A percentile compares a stretch with the other conserved stretches of the same genome.
phyloP scores from a whole-genome alignment of 2,329 filamentous ascomycete species.

The Fusarium globosum region DNA sequence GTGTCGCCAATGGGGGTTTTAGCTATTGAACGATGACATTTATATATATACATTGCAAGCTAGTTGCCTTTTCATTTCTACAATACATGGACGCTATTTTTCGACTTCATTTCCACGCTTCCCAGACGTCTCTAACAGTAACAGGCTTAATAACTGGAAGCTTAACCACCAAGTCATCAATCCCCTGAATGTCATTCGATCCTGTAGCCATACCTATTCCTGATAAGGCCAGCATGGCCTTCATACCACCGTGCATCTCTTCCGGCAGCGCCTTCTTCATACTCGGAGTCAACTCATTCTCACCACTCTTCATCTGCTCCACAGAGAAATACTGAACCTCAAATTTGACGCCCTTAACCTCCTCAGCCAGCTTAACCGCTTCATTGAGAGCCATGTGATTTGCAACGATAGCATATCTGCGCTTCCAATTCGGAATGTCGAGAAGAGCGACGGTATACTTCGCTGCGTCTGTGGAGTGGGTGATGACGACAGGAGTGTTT shows the following conservation, averaged over 20 bases:
- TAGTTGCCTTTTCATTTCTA: neutral
- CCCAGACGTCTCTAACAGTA: neutral
- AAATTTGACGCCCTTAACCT: neutral
- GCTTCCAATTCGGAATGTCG: neutral
- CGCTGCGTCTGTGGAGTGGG: neutral
- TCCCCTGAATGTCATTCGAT: accelerated
- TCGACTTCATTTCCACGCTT: neutral
- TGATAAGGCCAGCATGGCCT: accelerated
- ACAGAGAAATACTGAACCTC: neutral
- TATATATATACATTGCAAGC: neutral
- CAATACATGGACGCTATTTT: accelerated
- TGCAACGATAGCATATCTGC: neutral
- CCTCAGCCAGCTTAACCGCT: neutral
- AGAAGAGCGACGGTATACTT: neutral
- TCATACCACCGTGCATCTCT: neutral
- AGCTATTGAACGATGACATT: accelerated
- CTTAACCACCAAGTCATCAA: neutral
- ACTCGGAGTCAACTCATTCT: neutral
- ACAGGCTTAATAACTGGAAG: neutral
- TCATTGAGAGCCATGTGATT: neutral
- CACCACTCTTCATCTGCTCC: neutral
- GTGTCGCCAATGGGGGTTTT: constrained; percentile 13
- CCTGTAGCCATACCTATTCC: neutral
- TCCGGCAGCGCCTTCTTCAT: neutral
- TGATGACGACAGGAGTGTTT: neutral